Evolutionary conservation across 805 yeast genomes (phyloP), one percentile per base, ranked within the genome.

Genomic region (Pichia gijzeniarum): DNA sequence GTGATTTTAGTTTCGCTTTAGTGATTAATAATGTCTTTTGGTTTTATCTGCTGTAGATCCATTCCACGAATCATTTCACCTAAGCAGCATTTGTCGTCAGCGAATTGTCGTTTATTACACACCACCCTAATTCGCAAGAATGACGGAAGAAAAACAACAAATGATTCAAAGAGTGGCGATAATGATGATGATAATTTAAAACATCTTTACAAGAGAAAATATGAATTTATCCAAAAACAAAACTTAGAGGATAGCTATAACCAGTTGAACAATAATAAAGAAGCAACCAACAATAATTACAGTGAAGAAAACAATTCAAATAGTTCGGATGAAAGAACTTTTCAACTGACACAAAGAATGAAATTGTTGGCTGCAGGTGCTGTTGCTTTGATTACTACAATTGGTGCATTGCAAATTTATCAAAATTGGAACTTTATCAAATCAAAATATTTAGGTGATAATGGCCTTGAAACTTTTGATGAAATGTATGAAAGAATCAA

Each of bases 321-420:
- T 12, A 34, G 13, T 34, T 40, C 45, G 8, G 41, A 45, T 38
- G 50, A 47, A 50, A 65, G 57, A 37, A 54, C 64, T 20, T 65
- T 61, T 48, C 79, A 75, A 53, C 51, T 64, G 43, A 60, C 59
- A 33, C 74, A 74, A 54, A 64, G 73, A 42, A 48, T 72, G 41
- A 72, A 73, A 50, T 79, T 76, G 0, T 54, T 70, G 3, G 63
- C 65, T 0, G 53, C 66, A 14, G 83, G 84, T 3, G 21, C 69
- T 0, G 47, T 60, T 6, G 59, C 69, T 1, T 52, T 79, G 5
- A 61, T 63, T 13, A 70, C 67, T 4, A 55, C 72, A 1, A 41
- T 72, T 9, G 67, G 71, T 17, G 65, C 60, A 1, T 74, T 70
- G 53, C 73, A 73, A 45, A 36, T 59, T 3, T 65, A 62, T 47